A percentile compares a stretch with the other conserved stretches of the same genome.
phyloP scores from a whole-genome alignment of 805 yeast genomes.

The Suhomyces faveliae region DNA sequence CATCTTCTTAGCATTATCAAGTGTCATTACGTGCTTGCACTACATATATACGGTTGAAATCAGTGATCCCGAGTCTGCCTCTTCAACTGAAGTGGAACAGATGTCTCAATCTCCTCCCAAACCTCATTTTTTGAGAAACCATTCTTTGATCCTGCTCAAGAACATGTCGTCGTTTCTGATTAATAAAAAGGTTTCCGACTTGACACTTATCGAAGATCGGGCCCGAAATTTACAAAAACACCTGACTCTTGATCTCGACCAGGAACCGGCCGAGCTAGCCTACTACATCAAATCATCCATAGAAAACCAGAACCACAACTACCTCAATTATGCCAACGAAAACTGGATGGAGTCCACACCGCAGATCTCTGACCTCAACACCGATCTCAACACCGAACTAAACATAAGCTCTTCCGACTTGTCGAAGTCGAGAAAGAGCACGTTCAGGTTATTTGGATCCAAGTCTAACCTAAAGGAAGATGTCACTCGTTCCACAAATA shows the following conservation, averaged over 20 bases:
- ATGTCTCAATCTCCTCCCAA: neutral
- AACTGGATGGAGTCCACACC: constrained; percentile 24
- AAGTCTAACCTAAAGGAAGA: constrained; percentile 1
- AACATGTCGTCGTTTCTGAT: neutral
- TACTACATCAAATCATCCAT: constrained; percentile 6
- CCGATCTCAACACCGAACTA: neutral
- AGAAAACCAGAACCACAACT: constrained; percentile 9
- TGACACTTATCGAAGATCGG: constrained; percentile 7
- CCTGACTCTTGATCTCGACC: neutral
- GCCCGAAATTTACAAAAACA: neutral
- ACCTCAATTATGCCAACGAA: constrained; percentile 9
- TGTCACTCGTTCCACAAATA: neutral
- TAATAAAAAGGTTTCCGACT: constrained; percentile 12
- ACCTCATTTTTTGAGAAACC: neutral
- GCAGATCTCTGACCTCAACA: constrained; percentile 8
- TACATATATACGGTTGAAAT: constrained; percentile 3
- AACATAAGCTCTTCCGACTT: constrained; percentile 1
- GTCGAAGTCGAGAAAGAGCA: constrained; percentile 1
- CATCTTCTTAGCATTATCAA: constrained; percentile 3
- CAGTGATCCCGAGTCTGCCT: neutral
- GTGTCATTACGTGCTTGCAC: constrained; percentile 1
- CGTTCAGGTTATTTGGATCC: constrained; percentile 2
- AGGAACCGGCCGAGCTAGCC: constrained; percentile 8
- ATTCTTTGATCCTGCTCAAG: neutral
- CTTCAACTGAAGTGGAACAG: neutral